These are phyloP conservation scores for Cladophialophora carrionii DNA, from an alignment of 2,329 filamentous ascomycete genomes.

Conservation along the genomic window DNA sequence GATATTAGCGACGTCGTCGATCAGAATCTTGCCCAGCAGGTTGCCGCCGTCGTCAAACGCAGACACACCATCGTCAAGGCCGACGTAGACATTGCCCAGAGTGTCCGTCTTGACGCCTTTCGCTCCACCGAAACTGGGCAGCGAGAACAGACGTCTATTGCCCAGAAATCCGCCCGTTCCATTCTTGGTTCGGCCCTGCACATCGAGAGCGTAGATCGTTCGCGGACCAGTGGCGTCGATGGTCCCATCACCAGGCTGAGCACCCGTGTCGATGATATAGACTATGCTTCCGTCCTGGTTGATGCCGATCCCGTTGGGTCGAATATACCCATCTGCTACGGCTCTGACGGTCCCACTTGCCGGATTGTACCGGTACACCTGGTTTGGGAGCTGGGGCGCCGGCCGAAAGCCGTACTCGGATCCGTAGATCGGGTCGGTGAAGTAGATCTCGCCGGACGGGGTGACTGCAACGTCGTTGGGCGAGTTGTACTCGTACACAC, in stretches of 20 bases:
- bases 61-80: constrained; percentile 58
- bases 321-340: constrained; percentile 46
- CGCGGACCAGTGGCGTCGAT: constrained; percentile 4
- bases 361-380: constrained; percentile 47
- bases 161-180: constrained; percentile 48
- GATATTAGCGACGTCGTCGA: constrained; percentile 54
- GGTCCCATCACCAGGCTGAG: constrained; percentile 22
- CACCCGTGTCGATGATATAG: constrained; percentile 49
- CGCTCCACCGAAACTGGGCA: constrained; percentile 52
- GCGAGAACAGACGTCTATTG: constrained; percentile 58
- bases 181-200: constrained; percentile 32
- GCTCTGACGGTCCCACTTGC: constrained; percentile 41
- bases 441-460: constrained; percentile 47
- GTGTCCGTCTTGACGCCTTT: constrained; percentile 55
- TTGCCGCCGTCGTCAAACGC: constrained; percentile 56
- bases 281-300: constrained; percentile 45
- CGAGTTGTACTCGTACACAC: constrained; percentile 41
- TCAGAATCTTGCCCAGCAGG: constrained; percentile 61
- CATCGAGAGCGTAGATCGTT: constrained; percentile 47
- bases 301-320: constrained; percentile 50
- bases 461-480: constrained; percentile 46
- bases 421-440: constrained; percentile 48
- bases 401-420: constrained; percentile 44
- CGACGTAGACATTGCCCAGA: constrained; percentile 59
- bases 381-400: constrained; percentile 42